Percentiles rank a stretch among this genome's conserved stretches.
Evolutionary conservation across 2,329 filamentous ascomycete species (phyloP).

Genomic region (Colletotrichum cordylinicola): DNA sequence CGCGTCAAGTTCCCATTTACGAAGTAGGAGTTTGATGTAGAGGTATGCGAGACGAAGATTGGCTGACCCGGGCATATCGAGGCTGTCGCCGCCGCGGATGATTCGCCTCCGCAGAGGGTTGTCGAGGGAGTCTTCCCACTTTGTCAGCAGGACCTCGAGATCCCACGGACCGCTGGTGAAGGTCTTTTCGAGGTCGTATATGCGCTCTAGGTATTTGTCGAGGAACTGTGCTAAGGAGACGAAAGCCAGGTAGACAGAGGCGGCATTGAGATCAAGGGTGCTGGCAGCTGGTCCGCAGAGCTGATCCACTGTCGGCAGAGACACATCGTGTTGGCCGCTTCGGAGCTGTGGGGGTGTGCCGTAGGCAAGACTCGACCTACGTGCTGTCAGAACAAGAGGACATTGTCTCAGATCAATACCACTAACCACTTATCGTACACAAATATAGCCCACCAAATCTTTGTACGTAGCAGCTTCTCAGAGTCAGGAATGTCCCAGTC

Average conservation of each 20-base stretch:
- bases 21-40: constrained; percentile 50
- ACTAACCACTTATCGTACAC: constrained; percentile 61
- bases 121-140: constrained; percentile 50
- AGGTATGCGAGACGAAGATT: constrained; percentile 59
- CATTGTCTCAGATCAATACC: neutral
- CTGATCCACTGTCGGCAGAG: constrained; percentile 42
- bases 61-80: constrained; percentile 48
- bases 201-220: constrained; percentile 35
- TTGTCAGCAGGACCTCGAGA: constrained; percentile 43
- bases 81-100: constrained; percentile 43
- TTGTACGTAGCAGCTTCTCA: constrained; percentile 57
- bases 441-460: constrained; percentile 62
- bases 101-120: constrained; percentile 43
- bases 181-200: constrained; percentile 39
- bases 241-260: constrained; percentile 50
- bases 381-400: neutral
- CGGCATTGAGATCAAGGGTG: constrained; percentile 27
- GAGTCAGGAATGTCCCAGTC: constrained; percentile 56
- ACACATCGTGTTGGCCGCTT: constrained; percentile 53
- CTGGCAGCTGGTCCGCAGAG: constrained; percentile 24
- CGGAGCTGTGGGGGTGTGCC: constrained; percentile 57
- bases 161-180: constrained; percentile 29
- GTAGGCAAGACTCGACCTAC: constrained; percentile 56
- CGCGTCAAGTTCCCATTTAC: constrained; percentile 51
- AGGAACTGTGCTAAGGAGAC: constrained; percentile 49